phyloP scores from a whole-genome alignment of 257 asterid species.

The Cruciata laevipes region DNA sequence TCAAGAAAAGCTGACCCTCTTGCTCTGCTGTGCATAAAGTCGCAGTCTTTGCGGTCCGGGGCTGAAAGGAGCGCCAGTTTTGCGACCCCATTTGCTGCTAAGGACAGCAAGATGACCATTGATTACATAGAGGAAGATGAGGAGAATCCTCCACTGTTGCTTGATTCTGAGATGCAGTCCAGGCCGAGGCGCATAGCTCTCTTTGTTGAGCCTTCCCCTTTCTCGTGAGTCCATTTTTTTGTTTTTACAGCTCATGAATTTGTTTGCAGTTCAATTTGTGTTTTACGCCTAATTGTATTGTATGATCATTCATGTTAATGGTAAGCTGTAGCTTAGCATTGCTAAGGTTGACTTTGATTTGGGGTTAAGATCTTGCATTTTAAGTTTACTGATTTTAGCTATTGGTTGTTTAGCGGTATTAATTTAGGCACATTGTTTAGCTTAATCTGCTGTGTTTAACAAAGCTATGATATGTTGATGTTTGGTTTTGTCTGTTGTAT shows the following conservation, averaged over 20 bases:
- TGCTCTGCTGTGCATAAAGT: conserved; percentile 26
- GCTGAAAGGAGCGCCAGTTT: conserved; percentile 6
- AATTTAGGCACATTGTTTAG: background rate
- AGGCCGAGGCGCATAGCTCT: conserved; percentile 89
- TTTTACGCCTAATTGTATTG: background rate
- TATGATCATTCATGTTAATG: background rate
- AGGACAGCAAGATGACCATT: conserved; percentile 34
- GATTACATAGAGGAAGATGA: conserved; percentile 47
- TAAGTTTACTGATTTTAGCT: conserved; percentile 5
- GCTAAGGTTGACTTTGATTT: conserved; percentile 4
- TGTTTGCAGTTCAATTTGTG: conserved; percentile 2
- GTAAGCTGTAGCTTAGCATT: too few species aligned
- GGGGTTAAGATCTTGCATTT: conserved; percentile 8
- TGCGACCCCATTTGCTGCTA: conserved; percentile 31
- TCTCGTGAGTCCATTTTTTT: conserved; percentile 55
- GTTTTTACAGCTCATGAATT: background rate
- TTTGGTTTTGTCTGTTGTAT: background rate
- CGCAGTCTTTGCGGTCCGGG: conserved; percentile 14
- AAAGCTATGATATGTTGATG: conserved; percentile 9
- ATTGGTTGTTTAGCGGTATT: conserved; percentile 1
- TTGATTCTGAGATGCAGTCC: conserved; percentile 54
- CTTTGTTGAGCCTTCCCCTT: conserved; percentile 98
- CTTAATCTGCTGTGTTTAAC: background rate
- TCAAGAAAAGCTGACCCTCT: conserved; percentile 35
- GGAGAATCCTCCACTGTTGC: conserved; percentile 50